Percentiles rank a stretch among this genome's conserved stretches.
Evolutionary conservation across 2,329 filamentous ascomycete species (phyloP).

Genomic region (Diaporthe citri): DNA sequence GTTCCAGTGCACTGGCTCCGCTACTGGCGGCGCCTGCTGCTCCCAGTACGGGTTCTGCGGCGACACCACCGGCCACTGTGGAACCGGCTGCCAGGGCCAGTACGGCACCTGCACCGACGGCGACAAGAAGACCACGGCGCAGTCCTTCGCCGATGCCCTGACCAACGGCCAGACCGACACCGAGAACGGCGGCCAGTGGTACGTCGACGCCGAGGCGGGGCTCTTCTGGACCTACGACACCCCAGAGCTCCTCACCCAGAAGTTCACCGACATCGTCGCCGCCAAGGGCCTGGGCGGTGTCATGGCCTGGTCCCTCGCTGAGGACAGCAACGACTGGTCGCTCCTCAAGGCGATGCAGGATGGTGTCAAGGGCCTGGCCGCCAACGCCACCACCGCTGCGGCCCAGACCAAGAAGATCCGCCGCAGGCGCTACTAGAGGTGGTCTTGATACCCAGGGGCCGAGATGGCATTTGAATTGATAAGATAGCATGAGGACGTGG

Average conservation of each 20-base stretch:
- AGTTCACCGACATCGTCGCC: constrained; percentile 60
- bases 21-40: constrained; percentile 39
- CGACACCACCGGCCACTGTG: constrained; percentile 41
- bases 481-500: neutral
- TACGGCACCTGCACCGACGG: constrained; percentile 42
- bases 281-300: constrained; percentile 60
- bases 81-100: constrained; percentile 43
- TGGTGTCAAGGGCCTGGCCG: constrained; percentile 41
- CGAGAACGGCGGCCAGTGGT: constrained; percentile 66
- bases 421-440: constrained; percentile 28
- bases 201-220: constrained; percentile 58
- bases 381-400: neutral
- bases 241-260: constrained; percentile 58
- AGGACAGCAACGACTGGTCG: constrained; percentile 59
- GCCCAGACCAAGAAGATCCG: constrained; percentile 11
- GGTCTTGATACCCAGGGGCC: neutral
- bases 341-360: constrained; percentile 58
- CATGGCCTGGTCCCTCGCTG: constrained; percentile 66
- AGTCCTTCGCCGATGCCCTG: constrained; percentile 58
- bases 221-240: constrained; percentile 71
- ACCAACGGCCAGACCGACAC: constrained; percentile 57
- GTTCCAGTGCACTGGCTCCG: constrained; percentile 38
- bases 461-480: neutral
- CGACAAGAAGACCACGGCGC: constrained; percentile 34
- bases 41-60: constrained; percentile 40